Evolutionary conservation across 768 basidiomycete species (phyloP).

Genomic region (Leccinum subgranulosum): DNA sequence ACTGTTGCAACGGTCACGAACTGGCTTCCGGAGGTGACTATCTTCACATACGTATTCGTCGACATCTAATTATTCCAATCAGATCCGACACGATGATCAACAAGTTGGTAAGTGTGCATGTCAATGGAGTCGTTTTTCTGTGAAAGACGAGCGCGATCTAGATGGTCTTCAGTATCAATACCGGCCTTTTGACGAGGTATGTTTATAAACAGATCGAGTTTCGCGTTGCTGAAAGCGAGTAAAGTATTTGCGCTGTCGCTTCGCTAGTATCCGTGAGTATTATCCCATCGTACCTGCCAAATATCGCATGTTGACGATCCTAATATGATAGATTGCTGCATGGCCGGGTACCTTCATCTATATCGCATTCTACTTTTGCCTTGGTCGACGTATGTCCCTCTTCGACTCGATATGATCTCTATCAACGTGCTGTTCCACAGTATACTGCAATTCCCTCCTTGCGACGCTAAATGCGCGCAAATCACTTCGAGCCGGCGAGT

Average conservation of each 20-base stretch:
- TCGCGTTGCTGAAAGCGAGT: neutral
- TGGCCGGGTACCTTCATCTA: slow-evolving; percentile 56
- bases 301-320: neutral
- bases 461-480: slow-evolving; percentile 60
- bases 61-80: neutral
- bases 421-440: slow-evolving; percentile 24
- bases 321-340: slow-evolving; percentile 41
- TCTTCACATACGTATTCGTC: neutral
- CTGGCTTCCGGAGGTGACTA: slow-evolving; percentile 47
- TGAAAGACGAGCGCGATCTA: neutral
- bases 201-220: neutral
- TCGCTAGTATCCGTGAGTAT: slow-evolving; percentile 51
- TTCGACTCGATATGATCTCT: neutral
- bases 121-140: neutral
- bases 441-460: slow-evolving; percentile 60
- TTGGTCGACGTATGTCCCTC: slow-evolving; percentile 51
- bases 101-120: slow-evolving; percentile 30
- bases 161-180: slow-evolving; percentile 56
- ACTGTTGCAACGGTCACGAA: slow-evolving; percentile 47
- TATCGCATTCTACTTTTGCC: slow-evolving; percentile 62
- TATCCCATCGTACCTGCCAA: neutral
- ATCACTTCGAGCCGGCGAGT: slow-evolving; percentile 36
- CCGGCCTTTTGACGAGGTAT: slow-evolving; percentile 29
- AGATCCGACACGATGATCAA: slow-evolving; percentile 57
- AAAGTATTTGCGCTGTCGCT: slow-evolving; percentile 52